These are phyloP conservation scores for Grifola frondosa DNA, from an alignment of 1,284 basidiomycete species.

Conservation along the genomic window DNA sequence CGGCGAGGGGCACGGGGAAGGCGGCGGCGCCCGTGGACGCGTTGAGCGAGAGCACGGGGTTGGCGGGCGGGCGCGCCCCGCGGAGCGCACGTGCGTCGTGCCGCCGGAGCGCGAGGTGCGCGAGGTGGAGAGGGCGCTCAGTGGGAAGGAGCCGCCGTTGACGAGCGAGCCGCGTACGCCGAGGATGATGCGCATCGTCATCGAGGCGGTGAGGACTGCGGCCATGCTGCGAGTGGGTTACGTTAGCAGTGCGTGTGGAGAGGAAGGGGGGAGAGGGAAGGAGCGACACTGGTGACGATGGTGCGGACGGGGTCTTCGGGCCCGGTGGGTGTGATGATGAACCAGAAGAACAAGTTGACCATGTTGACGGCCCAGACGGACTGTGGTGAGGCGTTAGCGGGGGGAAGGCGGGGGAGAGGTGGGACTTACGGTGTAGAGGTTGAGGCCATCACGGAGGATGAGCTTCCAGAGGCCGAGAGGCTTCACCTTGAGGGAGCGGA, in stretches of 20 bases:
- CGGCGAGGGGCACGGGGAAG: constrained; percentile 36
- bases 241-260: not conserved
- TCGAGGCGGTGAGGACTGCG: constrained; percentile 78
- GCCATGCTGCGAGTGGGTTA: constrained; percentile 58
- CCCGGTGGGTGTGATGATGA: constrained; percentile 67
- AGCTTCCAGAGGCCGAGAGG: constrained; percentile 71
- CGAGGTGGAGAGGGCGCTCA: constrained; percentile 31
- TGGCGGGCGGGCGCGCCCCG: no score
- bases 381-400: constrained; percentile 29
- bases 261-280: constrained; percentile 1
- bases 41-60: no score
- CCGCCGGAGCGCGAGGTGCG: constrained; percentile 32
- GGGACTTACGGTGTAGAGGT: constrained; percentile 66
- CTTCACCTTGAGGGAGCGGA: constrained; percentile 59
- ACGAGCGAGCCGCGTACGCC: constrained; percentile 69
- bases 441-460: constrained; percentile 83
- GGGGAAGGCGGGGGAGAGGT: constrained; percentile 5
- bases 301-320: constrained; percentile 68
- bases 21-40: constrained; percentile 18
- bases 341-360: constrained; percentile 79
- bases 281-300: constrained; percentile 66
- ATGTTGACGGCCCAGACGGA: constrained; percentile 76
- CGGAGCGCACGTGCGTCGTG: constrained; percentile 48
- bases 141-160: constrained; percentile 65
- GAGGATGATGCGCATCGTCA: constrained; percentile 81